Evolutionary conservation across 768 basidiomycete genomes (phyloP), one percentile per base, ranked within the genome.

Genomic region (Chiua virens): DNA sequence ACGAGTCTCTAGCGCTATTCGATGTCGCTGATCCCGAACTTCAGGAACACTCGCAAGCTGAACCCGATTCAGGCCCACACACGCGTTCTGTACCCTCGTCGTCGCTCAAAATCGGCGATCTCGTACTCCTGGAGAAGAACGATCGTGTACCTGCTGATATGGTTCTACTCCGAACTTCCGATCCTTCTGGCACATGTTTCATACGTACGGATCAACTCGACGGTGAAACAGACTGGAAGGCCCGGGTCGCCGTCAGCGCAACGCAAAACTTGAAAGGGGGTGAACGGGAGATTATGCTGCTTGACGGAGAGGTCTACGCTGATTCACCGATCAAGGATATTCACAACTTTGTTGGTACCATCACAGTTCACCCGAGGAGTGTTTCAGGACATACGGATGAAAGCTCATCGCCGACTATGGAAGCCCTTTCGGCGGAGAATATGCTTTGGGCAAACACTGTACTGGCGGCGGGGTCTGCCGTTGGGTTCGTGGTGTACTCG

Each of bases 211-310:
- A 99, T 70, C 97, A 98, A 64, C 78, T 99, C 25, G 97, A 99
- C 57, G 97, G 97, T 38, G 97, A 99, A 71, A 99, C 97, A 4
- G 97, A 99, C 62, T 98, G 97, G 97, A 99, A 99, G 68, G 75
- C 98, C 43, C 82, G 91, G 5, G 89, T 97, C 2, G 94, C 96
- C 2, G 86, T 96, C 11, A 38, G 54, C 30, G 47, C 18, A 14
- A 58, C 64, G 10, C 64, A 65, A 25, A 50, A 52, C 3, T 34
- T 61, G 10, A 59, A 55, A 45, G 64, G 61, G 15, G 54, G 80
- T 20, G 82, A 86, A 42, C 66, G 64, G 23, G 76, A 76, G 9
- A 61, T 88, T 2, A 68, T 86, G 49, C 62, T 70, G 15, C 69
- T 95, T 22, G 87, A 92, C 54, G 97, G 92, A 0, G 92, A 94